A percentile compares a stretch with the other conserved stretches of the same genome.
phyloP scores from a whole-genome alignment of 352 stramenopile genomes.

The Phytophthora agathidicida region DNA sequence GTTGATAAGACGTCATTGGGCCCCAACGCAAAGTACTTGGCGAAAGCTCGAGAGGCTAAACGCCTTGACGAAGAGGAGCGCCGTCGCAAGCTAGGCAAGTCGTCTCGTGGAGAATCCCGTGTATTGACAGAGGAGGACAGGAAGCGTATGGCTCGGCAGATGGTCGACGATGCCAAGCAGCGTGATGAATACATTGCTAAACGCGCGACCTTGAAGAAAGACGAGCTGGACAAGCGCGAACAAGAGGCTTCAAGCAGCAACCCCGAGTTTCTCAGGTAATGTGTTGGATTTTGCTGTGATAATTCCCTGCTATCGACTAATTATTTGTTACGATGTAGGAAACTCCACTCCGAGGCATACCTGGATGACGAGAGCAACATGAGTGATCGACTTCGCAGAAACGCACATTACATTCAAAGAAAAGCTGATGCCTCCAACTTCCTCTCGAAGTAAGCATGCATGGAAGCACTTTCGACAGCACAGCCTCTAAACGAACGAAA shows the following conservation, averaged over 20 bases:
- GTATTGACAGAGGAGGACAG: constrained; percentile 69
- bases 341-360: constrained; percentile 82
- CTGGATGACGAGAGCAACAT: constrained; percentile 65
- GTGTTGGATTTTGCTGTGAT: background rate
- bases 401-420: constrained; percentile 87
- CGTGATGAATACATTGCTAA: constrained; percentile 70
- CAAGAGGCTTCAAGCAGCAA: constrained; percentile 51
- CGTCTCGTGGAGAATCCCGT: constrained; percentile 17
- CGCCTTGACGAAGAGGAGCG: constrained; percentile 74
- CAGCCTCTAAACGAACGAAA: constrained; percentile 3
- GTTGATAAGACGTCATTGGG: constrained; percentile 79
- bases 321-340: constrained; percentile 31
- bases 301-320: background rate
- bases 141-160: constrained; percentile 59
- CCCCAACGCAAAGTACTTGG: constrained; percentile 80
- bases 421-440: constrained; percentile 84
- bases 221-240: constrained; percentile 63
- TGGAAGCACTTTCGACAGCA: background rate
- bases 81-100: constrained; percentile 65
- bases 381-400: constrained; percentile 75
- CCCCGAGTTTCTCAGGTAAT: constrained; percentile 80
- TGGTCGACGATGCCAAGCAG: constrained; percentile 77
- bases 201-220: constrained; percentile 52
- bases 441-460: constrained; percentile 77
- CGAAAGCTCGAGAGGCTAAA: constrained; percentile 71